Base-by-base conservation (phyloP, 345 rosid genomes). In the Eucalyptus grandis region DNA sequence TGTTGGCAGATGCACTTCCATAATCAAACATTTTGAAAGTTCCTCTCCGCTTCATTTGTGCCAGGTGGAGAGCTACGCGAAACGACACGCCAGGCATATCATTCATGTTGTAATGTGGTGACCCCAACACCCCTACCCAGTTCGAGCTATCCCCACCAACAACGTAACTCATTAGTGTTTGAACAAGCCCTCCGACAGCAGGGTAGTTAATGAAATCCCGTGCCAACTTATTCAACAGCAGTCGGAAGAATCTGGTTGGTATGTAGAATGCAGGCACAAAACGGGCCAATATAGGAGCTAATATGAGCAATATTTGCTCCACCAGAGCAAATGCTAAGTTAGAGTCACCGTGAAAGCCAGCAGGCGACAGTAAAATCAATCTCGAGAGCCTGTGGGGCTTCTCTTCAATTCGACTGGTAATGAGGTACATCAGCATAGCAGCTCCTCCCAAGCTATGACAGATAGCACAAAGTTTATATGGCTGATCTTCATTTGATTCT, bases 391-490 rank as follows among this genome's bases (percentile, higher is more conserved):
- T 91, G 89, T 95, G 99, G 3, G 98, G 97, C 90, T 95, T 96
- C 93, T 94, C 94, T 90, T 96, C 95, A 21, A 96, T 94, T 54
- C 88, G 95, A 87, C 91, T 93, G 26, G 96, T 95, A 89, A 97
- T 90, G 87, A 96, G 93, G 82, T 97, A 95, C 96, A 96, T 97
- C 87, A 98, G 89, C 91, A 97, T 93, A 89, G 94, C 99, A 89
- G 99, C 99, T 91, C 99, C 99, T 56, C 99, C 99, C 91, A 98
- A 91, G 92, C 99, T 98, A 89, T 98, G 99, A 89, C 95, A 93
- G 92, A 97, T 87, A 69, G 99, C 98, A 93, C 97, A 97, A 27
- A 98, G 99, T 93, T 93, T 95, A 91, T 95, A 98, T 83, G 95
- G 98, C 90, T 97, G 97, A 80, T 94, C 95, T 49, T 91, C 91